These are phyloP conservation scores for Linnemannia hyalina DNA, from an alignment of 192 early-diverging fungal genomes.

Conservation along the genomic window DNA sequence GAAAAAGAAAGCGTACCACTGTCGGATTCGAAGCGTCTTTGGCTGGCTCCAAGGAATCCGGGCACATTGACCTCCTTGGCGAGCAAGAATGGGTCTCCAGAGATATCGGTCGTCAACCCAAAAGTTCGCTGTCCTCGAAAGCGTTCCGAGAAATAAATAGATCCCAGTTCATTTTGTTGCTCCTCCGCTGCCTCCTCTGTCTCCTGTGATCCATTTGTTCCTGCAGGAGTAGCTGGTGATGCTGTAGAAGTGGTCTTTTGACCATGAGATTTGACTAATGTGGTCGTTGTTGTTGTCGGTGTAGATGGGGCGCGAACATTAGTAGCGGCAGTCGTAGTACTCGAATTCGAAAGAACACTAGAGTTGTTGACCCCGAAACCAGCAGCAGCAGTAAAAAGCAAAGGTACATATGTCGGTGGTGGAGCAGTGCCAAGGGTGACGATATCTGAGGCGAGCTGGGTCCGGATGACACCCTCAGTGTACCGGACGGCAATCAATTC, in stretches of 20 bases:
- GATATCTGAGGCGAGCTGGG: slow-evolving; percentile 31
- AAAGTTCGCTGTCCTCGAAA: slow-evolving; percentile 11
- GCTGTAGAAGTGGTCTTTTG: background rate
- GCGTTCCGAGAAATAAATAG: background rate
- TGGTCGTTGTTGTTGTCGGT: background rate
- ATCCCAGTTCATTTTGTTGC: background rate
- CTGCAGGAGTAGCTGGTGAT: background rate
- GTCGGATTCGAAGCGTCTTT: slow-evolving; percentile 24
- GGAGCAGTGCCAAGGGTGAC: slow-evolving; percentile 11
- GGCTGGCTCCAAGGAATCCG: slow-evolving; percentile 42
- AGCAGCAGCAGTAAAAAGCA: background rate
- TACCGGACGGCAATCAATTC: slow-evolving; percentile 25
- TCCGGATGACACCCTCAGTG: slow-evolving; percentile 30
- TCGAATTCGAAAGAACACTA: background rate
- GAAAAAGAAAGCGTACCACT: slow-evolving; percentile 6
- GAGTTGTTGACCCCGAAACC: background rate
- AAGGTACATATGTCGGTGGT: background rate
- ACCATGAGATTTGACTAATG: background rate
- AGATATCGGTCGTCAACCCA: slow-evolving; percentile 33
- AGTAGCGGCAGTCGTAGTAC: background rate
- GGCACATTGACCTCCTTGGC: slow-evolving; percentile 27
- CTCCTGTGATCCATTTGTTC: background rate
- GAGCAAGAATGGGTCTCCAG: slow-evolving; percentile 32
- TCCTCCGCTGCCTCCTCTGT: background rate
- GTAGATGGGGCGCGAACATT: background rate